Conservation (phyloP, 768 basidiomycete species). For the Rhizopogon vesiculosus region DNA sequence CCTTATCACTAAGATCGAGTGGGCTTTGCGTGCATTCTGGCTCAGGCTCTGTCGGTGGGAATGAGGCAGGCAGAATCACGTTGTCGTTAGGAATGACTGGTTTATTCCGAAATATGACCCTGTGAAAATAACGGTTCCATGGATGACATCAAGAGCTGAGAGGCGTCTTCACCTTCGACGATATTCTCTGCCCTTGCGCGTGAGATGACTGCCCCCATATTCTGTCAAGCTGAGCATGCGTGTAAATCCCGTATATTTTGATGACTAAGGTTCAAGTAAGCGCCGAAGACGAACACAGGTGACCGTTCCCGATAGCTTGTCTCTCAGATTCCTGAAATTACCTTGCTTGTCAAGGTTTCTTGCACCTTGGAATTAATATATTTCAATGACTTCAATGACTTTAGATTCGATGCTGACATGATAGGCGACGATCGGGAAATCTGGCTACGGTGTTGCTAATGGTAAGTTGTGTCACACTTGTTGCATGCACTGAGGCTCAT, state of each 20-base stretch:
- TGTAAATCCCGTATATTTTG: constrained; percentile 46
- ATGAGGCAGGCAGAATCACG: constrained; percentile 48
- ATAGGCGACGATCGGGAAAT: too few species aligned
- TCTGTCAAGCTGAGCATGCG: constrained; percentile 41
- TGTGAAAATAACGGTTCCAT: constrained; percentile 13
- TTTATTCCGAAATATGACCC: constrained; percentile 41
- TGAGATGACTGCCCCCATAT: constrained; percentile 45
- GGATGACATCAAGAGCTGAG: neutral
- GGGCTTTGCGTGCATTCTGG: constrained; percentile 11
- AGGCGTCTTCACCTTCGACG: constrained; percentile 34
- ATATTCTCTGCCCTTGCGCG: constrained; percentile 48
- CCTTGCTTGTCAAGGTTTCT: too few species aligned
- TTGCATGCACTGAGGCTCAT: too few species aligned
- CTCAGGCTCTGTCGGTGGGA: constrained; percentile 34
- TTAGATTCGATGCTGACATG: too few species aligned
- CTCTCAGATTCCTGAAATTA: too few species aligned
- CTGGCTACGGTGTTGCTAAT: too few species aligned
- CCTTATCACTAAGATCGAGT: constrained; percentile 37
- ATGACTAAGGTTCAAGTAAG: constrained; percentile 28
- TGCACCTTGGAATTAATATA: too few species aligned
- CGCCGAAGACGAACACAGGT: neutral
- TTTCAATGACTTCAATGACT: too few species aligned
- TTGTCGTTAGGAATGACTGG: constrained; percentile 32
- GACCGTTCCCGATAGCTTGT: constrained; percentile 19
- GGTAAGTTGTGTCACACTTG: too few species aligned